A percentile compares a stretch with the other conserved stretches of the same genome.
Conservation (phyloP, 768 basidiomycete genomes). For the Kwoniella dejecticola region DNA sequence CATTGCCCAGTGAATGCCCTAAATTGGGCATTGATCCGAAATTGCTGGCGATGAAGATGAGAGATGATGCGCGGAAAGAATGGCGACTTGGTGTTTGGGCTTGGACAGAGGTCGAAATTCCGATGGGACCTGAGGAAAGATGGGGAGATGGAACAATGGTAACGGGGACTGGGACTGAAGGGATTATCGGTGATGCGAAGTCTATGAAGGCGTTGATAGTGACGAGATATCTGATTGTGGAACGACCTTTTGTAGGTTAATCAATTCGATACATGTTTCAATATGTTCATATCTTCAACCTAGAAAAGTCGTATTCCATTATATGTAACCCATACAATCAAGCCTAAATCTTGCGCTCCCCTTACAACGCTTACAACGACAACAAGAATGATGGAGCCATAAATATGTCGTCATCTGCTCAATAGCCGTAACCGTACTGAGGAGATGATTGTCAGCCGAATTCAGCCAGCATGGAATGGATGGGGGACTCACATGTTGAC, state of each 20-base stretch:
- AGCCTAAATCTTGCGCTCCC: background rate
- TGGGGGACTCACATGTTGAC: conserved; percentile 2
- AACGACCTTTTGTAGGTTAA: conserved; percentile 1
- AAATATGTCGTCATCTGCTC: too few relatives aligned
- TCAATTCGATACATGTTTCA: background rate
- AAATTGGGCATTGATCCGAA: conserved; percentile 32
- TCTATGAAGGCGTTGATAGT: conserved; percentile 20
- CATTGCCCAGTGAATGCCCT: conserved; percentile 29
- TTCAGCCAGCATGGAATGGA: background rate
- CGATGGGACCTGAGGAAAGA: background rate
- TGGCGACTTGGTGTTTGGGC: conserved; percentile 15
- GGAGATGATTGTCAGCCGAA: background rate
- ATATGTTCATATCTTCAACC: conserved; percentile 2
- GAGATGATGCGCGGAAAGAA: conserved; percentile 6
- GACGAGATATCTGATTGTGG: conserved; percentile 40
- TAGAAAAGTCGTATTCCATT: conserved; percentile 3
- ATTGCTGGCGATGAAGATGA: conserved; percentile 20
- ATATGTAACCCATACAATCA: conserved; percentile 11
- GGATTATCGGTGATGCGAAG: background rate
- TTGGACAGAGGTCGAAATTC: conserved; percentile 28
- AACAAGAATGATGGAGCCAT: too few relatives aligned
- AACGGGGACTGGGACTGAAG: background rate
- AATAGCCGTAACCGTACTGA: conserved; percentile 25
- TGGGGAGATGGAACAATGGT: background rate
- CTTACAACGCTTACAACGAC: background rate